Evolutionary conservation across 495 filamentous ascomycete genomes (phyloP).

Genomic region (Podospora conica): DNA sequence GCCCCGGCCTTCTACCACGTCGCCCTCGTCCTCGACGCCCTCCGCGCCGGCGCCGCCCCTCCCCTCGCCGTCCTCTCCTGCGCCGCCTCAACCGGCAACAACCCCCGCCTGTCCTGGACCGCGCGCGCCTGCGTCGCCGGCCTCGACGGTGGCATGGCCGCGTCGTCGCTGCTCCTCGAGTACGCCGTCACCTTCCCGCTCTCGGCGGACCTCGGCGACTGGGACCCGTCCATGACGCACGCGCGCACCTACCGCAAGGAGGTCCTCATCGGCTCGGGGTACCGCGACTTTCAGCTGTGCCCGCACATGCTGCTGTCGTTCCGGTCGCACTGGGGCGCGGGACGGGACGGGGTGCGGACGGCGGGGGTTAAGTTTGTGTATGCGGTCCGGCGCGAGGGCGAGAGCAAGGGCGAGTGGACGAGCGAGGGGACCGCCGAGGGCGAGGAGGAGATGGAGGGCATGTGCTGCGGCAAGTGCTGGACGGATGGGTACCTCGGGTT

Average conservation of each 20-base stretch:
- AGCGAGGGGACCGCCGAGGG: constrained; percentile 8
- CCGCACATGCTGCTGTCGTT: constrained; percentile 21
- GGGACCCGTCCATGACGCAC: neutral
- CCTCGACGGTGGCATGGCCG: neutral
- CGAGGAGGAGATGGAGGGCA: neutral
- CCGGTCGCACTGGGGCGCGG: constrained; percentile 12
- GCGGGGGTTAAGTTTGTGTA: constrained; percentile 6
- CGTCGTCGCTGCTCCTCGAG: constrained; percentile 15
- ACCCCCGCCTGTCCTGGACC: constrained; percentile 6
- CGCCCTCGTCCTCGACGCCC: constrained; percentile 10
- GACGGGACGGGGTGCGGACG: constrained; percentile 15
- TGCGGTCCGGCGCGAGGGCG: neutral
- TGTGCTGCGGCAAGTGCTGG: constrained; percentile 19
- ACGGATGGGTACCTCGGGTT: constrained; percentile 20
- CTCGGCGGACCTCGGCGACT: constrained; percentile 15
- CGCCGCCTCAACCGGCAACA: constrained; percentile 6
- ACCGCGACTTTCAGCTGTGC: constrained; percentile 21
- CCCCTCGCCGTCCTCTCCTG: neutral
- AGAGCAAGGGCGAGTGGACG: constrained; percentile 14
- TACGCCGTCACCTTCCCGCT: constrained; percentile 19
- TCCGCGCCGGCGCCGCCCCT: neutral
- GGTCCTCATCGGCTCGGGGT: constrained; percentile 13
- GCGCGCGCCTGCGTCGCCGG: neutral
- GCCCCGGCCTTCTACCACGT: constrained; percentile 24
- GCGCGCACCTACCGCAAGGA: constrained; percentile 12